These are phyloP conservation scores for Chlorella sp. DNA, from an alignment of 139 green algal species.

Conservation along the genomic window DNA sequence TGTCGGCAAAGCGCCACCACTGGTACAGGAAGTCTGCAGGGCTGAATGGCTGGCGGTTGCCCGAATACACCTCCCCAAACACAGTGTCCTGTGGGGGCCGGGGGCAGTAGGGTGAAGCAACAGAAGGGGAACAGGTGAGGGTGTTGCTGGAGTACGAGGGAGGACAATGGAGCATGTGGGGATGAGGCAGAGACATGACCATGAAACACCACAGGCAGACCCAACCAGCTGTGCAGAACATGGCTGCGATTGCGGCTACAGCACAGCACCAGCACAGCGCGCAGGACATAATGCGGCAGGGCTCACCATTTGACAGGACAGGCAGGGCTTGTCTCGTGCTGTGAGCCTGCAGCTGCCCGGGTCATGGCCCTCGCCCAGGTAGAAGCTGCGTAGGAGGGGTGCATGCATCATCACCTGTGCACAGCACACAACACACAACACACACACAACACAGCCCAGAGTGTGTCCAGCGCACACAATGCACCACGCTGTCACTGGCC, in stretches of 20 bases:
- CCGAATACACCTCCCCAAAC: constrained; percentile 55
- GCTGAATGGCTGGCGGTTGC: constrained; percentile 38
- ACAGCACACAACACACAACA: too few relatives aligned
- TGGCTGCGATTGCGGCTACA: background rate
- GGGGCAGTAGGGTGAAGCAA: too few relatives aligned
- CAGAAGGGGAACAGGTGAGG: too few relatives aligned
- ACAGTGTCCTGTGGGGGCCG: constrained; percentile 48
- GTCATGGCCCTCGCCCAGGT: constrained; percentile 61
- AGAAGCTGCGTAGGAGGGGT: constrained; percentile 67
- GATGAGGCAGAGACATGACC: too few relatives aligned
- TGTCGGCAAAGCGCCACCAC: constrained; percentile 77
- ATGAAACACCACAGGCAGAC: too few relatives aligned
- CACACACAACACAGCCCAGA: too few relatives aligned
- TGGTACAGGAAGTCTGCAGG: constrained; percentile 62
- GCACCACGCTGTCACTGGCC: too few relatives aligned
- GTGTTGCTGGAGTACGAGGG: too few relatives aligned
- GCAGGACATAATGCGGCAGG: background rate
- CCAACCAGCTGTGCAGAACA: background rate
- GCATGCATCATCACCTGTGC: constrained; percentile 80
- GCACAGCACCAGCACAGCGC: background rate
- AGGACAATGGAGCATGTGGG: too few relatives aligned
- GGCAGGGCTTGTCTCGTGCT: constrained; percentile 38
- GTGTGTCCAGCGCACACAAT: too few relatives aligned
- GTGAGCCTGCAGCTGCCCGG: constrained; percentile 22
- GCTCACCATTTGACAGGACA: constrained; percentile 69